Evolutionary conservation across 2,329 filamentous ascomycete genomes (phyloP), one percentile per base, ranked within the genome.

Genomic region (Dactylellina drechsleri): DNA sequence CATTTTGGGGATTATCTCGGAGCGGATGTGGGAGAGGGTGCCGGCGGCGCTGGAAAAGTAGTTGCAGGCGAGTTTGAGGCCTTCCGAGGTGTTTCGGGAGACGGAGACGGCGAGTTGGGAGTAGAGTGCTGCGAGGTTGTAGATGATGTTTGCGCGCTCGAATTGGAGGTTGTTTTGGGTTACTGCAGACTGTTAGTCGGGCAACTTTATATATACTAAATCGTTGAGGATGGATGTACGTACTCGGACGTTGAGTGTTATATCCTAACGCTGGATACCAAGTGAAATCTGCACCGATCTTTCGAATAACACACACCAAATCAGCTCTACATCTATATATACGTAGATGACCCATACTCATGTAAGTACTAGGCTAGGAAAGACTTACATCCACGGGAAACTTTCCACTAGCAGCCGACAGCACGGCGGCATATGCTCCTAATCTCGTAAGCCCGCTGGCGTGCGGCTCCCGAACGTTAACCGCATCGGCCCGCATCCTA

Each of bases 211-310:
- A 3, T n/a, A 28, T 40, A 47, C 26, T 45, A 10, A 12, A 40
- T 52, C 6, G 31, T n/a, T 36, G 31, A 36, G 10, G 20, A 40
- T 66, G 77, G 20, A 40, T 66, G 76, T 75, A 41, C 78, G 41
- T 66, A 82, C 81, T 84, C 26, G 92, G 91, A 53, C 90, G 87
- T 70, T 92, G 89, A 12, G 88, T 91, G 81, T 96, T 94, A 82
- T 97, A 97, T 61, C 94, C 95, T 68, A 98, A 85, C 2, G 94
- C 90, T 12, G 93, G 92, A 83, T 96, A 97, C 95, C 95, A 99
- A 1, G 92, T 91, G 80, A 99, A 99, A 73, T 98, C 93, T 75
- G 93, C 92, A 18, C 95, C 95, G 78, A 97, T 92, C 91, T 93
- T 79, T 66, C 59, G 36, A 43, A 50, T 26, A 28, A 50, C 18